phyloP scores from a whole-genome alignment of 2,329 filamentous ascomycete species.

The Fusarium vanettenii region DNA sequence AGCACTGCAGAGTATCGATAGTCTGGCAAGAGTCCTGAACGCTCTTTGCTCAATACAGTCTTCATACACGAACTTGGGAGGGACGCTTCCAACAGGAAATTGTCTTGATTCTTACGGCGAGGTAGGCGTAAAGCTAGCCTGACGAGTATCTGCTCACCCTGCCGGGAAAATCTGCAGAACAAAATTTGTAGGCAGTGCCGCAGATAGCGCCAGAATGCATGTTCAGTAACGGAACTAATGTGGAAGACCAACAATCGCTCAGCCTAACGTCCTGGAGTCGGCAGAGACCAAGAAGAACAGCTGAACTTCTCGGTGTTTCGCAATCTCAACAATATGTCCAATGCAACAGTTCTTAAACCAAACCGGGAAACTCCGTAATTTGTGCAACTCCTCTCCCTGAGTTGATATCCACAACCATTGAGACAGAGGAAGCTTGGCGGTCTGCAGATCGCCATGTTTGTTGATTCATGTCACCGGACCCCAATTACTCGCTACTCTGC shows the following conservation, averaged over 20 bases:
- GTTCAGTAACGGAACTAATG: neutral
- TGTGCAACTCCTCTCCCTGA: neutral
- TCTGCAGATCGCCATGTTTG: neutral
- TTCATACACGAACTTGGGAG: too few species aligned
- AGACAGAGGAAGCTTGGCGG: neutral
- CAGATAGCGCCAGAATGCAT: neutral
- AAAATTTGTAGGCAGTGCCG: neutral
- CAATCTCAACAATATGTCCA: neutral
- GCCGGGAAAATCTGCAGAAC: too few species aligned
- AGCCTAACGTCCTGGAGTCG: neutral
- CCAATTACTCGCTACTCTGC: neutral
- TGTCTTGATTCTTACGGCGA: too few species aligned
- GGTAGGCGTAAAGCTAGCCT: too few species aligned
- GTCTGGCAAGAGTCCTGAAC: too few species aligned
- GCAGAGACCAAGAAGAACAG: neutral
- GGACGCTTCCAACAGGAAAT: too few species aligned
- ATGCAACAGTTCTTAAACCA: neutral
- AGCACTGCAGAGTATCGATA: too few species aligned
- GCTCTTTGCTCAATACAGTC: too few species aligned
- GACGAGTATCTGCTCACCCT: too few species aligned
- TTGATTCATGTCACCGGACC: neutral
- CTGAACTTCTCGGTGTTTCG: too few species aligned
- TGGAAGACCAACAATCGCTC: neutral
- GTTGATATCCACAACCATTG: neutral
- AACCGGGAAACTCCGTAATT: neutral